Conservation (phyloP, 768 basidiomycete species). For the Serendipita vermifera region DNA sequence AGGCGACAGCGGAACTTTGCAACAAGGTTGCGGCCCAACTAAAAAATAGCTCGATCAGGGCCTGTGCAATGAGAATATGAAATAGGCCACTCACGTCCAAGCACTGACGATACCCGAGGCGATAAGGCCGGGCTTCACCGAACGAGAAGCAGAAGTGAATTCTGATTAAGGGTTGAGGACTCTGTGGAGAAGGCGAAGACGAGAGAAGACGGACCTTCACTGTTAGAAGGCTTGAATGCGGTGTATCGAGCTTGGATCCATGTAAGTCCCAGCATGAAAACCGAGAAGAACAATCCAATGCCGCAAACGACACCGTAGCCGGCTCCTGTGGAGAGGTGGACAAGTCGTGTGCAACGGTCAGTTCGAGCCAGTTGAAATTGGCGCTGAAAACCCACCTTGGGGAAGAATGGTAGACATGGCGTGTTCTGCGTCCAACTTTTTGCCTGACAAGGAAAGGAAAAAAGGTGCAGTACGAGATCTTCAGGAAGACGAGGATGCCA, state of each 20-base stretch:
- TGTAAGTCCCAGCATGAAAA: constrained; percentile 64
- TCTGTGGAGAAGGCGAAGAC: background rate
- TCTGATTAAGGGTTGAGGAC: constrained; percentile 27
- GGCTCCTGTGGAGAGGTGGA: constrained; percentile 71
- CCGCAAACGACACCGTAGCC: constrained; percentile 73
- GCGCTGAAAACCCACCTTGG: constrained; percentile 3
- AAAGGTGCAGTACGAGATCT: no score
- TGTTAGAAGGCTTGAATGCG: constrained; percentile 57
- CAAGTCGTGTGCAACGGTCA: no score
- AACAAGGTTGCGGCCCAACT: constrained; percentile 57
- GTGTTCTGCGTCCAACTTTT: no score
- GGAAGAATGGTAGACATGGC: constrained; percentile 2
- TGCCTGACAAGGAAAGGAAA: no score
- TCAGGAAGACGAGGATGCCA: no score
- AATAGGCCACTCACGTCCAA: constrained; percentile 46
- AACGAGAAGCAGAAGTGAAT: constrained; percentile 68
- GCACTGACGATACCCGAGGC: constrained; percentile 87
- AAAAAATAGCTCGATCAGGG: background rate
- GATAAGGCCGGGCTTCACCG: constrained; percentile 82
- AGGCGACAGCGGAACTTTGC: constrained; percentile 73
- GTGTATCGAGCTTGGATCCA: constrained; percentile 78
- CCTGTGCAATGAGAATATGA: background rate
- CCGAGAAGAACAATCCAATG: constrained; percentile 80
- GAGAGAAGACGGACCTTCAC: constrained; percentile 34
- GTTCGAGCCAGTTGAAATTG: no score